Evolutionary conservation across 1,284 basidiomycete genomes (phyloP).

Genomic region (Inonotus obliquus): DNA sequence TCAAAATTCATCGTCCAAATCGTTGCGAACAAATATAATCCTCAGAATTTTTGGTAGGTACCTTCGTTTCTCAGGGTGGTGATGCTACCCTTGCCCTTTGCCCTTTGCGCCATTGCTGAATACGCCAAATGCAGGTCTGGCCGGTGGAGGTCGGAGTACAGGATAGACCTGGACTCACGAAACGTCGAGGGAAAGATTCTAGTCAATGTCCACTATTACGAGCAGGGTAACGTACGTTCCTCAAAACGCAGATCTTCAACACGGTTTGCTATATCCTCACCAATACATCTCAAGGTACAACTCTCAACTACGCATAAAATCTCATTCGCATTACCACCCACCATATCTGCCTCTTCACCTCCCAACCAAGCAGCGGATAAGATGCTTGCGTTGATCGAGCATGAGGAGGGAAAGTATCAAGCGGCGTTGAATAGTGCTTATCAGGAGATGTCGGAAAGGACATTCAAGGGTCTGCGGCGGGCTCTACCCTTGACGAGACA

Average conservation of each 20-base stretch:
- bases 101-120: not conserved
- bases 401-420: constrained; percentile 76
- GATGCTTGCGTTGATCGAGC: constrained; percentile 75
- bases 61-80: too few relatives aligned
- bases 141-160: constrained; percentile 84
- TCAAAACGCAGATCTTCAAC: too few relatives aligned
- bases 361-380: constrained; percentile 56
- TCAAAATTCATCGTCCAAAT: constrained; percentile 72
- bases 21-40: constrained; percentile 92
- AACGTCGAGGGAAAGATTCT: constrained; percentile 62
- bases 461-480: constrained; percentile 84
- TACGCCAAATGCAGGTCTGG: constrained; percentile 67
- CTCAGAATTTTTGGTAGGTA: constrained; percentile 80
- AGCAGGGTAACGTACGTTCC: constrained; percentile 84
- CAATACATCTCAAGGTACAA: constrained; percentile 64
- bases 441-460: constrained; percentile 83
- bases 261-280: not conserved
- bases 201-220: constrained; percentile 92
- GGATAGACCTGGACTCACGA: constrained; percentile 51
- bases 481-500: constrained; percentile 89
- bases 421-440: constrained; percentile 75
- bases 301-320: constrained; percentile 70
- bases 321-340: constrained; percentile 59
- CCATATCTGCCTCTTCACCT: constrained; percentile 46
- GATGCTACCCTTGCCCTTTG: too few relatives aligned